These are phyloP conservation scores for Asparagopsis taxiformis DNA, from an alignment of 31 red algal genomes.

Conservation along the genomic window DNA sequence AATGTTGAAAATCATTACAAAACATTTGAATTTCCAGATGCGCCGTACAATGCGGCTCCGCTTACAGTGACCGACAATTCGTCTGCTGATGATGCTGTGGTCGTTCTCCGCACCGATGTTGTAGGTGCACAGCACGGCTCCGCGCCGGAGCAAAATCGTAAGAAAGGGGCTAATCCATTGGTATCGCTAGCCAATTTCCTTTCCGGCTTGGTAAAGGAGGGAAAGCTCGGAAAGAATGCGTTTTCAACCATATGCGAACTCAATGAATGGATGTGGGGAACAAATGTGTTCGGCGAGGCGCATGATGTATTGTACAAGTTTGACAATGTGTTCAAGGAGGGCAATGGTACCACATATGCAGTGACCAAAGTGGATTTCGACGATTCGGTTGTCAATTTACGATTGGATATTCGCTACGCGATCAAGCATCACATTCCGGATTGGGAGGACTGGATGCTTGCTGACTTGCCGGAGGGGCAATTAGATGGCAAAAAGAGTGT, in stretches of 20 bases:
- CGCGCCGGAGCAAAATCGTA: constrained; percentile 32
- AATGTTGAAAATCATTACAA: constrained; percentile 13
- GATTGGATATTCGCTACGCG: constrained; percentile 39
- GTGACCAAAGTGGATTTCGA: constrained; percentile 45
- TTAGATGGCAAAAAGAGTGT: constrained; percentile 15
- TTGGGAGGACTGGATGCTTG: too few species aligned
- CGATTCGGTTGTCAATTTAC: constrained; percentile 10
- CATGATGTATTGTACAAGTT: constrained; percentile 24
- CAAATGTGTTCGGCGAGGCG: constrained; percentile 34
- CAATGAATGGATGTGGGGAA: constrained; percentile 33
- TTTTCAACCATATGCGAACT: constrained; percentile 20
- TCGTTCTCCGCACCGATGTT: too few species aligned
- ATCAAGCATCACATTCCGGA: constrained; percentile 19
- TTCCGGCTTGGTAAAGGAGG: constrained; percentile 9
- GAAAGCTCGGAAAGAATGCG: constrained; percentile 14
- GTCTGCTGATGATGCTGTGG: not conserved
- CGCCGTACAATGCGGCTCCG: constrained; percentile 9
- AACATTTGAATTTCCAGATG: constrained; percentile 17
- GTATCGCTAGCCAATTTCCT: constrained; percentile 40
- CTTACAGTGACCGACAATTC: not conserved
- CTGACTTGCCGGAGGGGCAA: constrained; percentile 13
- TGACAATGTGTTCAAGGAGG: constrained; percentile 4
- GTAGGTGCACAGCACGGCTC: constrained; percentile 39
- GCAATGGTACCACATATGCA: constrained; percentile 33
- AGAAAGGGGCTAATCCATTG: constrained; percentile 18